phyloP scores from a whole-genome alignment of 495 filamentous ascomycete species.

The Margaritispora aquatica region DNA sequence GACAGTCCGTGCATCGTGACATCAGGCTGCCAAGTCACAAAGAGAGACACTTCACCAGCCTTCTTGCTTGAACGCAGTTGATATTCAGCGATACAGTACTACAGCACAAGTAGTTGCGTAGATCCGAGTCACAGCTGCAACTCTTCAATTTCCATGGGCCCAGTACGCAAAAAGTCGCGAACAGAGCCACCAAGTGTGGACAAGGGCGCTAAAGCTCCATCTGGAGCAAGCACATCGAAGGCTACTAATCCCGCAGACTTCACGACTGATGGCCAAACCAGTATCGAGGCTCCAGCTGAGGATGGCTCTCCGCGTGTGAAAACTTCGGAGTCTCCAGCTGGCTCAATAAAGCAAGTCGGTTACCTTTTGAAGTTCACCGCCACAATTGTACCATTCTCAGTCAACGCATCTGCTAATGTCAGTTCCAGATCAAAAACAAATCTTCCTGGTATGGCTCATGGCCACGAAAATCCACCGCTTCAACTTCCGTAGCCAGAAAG shows the following conservation, averaged over 20 bases:
- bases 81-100: not conserved
- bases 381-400: no score
- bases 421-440: constrained; percentile 22
- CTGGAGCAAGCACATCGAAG: not conserved
- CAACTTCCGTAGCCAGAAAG: constrained; percentile 71
- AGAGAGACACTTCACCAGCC: not conserved
- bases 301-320: constrained; percentile 6
- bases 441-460: constrained; percentile 61
- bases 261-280: not conserved
- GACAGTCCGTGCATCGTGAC: not conserved
- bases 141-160: constrained; percentile 20
- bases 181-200: constrained; percentile 16
- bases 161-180: constrained; percentile 18
- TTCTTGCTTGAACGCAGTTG: not conserved
- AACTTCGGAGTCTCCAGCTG: not conserved
- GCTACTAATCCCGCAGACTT: not conserved
- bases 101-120: not conserved
- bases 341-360: constrained; percentile 9
- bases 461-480: constrained; percentile 64
- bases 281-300: not conserved
- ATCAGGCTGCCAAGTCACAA: constrained; percentile 2
- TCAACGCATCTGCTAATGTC: constrained; percentile 7
- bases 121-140: not conserved
- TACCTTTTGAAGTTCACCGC: not conserved
- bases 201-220: not conserved